These are phyloP conservation scores for Galeopsis tetrahit DNA, from an alignment of 257 asterid genomes.

Conservation along the genomic window DNA sequence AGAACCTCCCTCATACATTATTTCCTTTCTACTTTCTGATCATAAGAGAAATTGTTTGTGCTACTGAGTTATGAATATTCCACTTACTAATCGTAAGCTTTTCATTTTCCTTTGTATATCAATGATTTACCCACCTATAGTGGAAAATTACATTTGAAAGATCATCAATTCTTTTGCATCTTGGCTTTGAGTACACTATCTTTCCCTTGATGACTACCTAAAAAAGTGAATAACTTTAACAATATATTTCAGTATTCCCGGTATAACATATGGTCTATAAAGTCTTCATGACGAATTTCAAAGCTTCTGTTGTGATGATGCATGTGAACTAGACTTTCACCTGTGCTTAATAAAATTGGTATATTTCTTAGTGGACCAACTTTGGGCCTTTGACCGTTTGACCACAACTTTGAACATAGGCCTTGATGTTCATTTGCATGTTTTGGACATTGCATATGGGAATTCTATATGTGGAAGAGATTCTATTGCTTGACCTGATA, in stretches of 20 bases:
- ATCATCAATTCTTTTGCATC: conserved; percentile 1
- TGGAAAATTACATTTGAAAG: not conserved
- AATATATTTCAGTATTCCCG: not conserved
- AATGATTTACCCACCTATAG: not conserved
- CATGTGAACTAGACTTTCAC: not conserved
- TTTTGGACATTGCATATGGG: not conserved
- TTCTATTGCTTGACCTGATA: not conserved
- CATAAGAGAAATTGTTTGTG: not conserved
- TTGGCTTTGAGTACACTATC: not conserved
- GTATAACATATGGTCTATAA: not conserved
- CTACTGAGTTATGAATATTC: not conserved
- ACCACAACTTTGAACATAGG: not conserved
- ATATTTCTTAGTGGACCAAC: not conserved
- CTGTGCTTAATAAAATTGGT: not conserved
- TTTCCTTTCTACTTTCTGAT: not conserved
- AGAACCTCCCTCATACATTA: conserved; percentile 14
- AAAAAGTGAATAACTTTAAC: not conserved
- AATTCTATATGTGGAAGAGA: not conserved
- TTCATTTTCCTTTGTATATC: not conserved
- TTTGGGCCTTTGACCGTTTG: not conserved
- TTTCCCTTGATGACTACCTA: not conserved
- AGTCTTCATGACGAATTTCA: not conserved
- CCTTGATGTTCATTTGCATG: not conserved
- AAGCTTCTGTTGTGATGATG: not conserved
- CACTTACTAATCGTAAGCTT: not conserved